Conservation (phyloP, 306 rosid genomes). For the Echinosophora koreensis region DNA sequence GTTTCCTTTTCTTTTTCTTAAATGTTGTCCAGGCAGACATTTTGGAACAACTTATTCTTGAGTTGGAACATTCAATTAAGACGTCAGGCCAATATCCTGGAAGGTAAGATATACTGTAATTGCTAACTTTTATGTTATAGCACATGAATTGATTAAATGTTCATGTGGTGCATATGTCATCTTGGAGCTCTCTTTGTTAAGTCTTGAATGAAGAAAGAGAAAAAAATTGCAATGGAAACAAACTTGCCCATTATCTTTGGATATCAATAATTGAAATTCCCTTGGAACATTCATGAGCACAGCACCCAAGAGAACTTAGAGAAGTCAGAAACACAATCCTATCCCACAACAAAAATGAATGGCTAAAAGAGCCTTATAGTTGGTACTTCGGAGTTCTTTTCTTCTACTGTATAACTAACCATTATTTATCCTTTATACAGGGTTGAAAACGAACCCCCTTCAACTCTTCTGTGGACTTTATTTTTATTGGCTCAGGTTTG, state of each 20-base stretch:
- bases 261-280: slow-evolving; percentile 11
- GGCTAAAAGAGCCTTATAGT: slow-evolving; percentile 9
- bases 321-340: not conserved
- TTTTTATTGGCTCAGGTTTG: slow-evolving; percentile 95
- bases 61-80: slow-evolving; percentile 78
- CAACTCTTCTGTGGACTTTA: slow-evolving; percentile 93
- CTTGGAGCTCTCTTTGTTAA: slow-evolving; percentile 26
- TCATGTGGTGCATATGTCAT: slow-evolving; percentile 9
- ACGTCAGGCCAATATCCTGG: slow-evolving; percentile 76
- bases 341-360: slow-evolving; percentile 9
- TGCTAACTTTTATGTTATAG: slow-evolving; percentile 10
- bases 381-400: slow-evolving; percentile 36
- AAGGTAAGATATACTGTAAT: slow-evolving; percentile 65
- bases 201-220: slow-evolving; percentile 14
- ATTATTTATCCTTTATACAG: slow-evolving; percentile 54
- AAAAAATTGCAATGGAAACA: slow-evolving; percentile 20
- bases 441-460: slow-evolving; percentile 86
- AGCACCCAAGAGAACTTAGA: slow-evolving; percentile 8
- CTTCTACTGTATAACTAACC: slow-evolving; percentile 35
- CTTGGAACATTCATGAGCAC: slow-evolving; percentile 10
- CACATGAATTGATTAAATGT: slow-evolving; percentile 16
- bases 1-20: slow-evolving; percentile 23
- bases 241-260: not conserved
- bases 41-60: slow-evolving; percentile 86
- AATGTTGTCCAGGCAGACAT: slow-evolving; percentile 81